Evolutionary conservation across 805 yeast genomes (phyloP).

Genomic region (Starmerella gropengiesseri): DNA sequence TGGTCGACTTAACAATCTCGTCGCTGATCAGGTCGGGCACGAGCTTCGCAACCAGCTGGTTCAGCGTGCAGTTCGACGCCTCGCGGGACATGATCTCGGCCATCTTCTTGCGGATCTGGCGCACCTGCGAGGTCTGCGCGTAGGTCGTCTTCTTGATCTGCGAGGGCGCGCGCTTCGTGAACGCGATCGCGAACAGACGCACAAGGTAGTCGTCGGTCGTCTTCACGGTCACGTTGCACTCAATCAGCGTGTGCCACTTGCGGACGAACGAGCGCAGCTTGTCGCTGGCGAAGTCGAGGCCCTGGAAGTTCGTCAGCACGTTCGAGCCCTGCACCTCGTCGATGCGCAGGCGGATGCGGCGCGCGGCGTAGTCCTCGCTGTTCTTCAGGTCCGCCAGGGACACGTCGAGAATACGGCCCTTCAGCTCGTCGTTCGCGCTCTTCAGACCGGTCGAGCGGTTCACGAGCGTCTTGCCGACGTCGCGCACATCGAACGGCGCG

Average conservation of each 20-base stretch:
- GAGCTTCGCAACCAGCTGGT: slow-evolving; percentile 93
- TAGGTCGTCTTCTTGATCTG: slow-evolving; percentile 96
- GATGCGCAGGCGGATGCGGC: slow-evolving; percentile 94
- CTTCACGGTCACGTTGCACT: slow-evolving; percentile 96
- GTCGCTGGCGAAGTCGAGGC: slow-evolving; percentile 95
- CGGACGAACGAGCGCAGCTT: slow-evolving; percentile 95
- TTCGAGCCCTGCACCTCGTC: slow-evolving; percentile 99
- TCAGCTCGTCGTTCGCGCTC: slow-evolving; percentile 95
- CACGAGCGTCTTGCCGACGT: slow-evolving; percentile 96
- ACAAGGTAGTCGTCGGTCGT: slow-evolving; percentile 95
- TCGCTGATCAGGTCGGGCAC: slow-evolving; percentile 98
- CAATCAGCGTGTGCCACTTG: slow-evolving; percentile 98
- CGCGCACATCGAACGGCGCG: slow-evolving; percentile 95
- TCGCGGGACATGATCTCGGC: slow-evolving; percentile 92
- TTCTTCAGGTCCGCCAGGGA: slow-evolving; percentile 96
- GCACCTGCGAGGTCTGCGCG: slow-evolving; percentile 95
- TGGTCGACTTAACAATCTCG: slow-evolving; percentile 94
- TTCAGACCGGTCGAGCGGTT: slow-evolving; percentile 96
- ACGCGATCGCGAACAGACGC: slow-evolving; percentile 93
- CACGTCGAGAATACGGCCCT: slow-evolving; percentile 95
- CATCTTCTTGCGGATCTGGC: slow-evolving; percentile 95
- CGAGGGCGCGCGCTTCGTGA: slow-evolving; percentile 96
- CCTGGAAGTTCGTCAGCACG: slow-evolving; percentile 98
- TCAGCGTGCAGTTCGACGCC: slow-evolving; percentile 86
- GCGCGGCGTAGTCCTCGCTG: slow-evolving; percentile 96